A percentile compares a stretch with the other conserved stretches of the same genome.
Evolutionary conservation across 2,329 filamentous ascomycete genomes (phyloP).

Genomic region (Rutstroemia sp.): DNA sequence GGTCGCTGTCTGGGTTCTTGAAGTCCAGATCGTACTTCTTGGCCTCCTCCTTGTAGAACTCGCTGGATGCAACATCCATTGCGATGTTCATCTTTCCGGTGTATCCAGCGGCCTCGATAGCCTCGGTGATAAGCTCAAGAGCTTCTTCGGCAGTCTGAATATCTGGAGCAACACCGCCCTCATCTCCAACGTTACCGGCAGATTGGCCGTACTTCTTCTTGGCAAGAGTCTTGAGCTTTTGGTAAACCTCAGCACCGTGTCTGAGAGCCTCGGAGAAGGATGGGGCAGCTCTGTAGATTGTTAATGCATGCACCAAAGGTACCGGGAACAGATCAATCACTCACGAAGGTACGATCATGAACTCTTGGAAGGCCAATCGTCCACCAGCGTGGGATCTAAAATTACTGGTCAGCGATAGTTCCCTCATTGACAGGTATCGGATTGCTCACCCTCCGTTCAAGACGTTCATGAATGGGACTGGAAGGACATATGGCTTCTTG

Average conservation of each 20-base stretch:
- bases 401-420: slow-evolving; percentile 13
- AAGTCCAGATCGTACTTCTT: slow-evolving; percentile 99
- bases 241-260: slow-evolving; percentile 96
- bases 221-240: slow-evolving; percentile 90
- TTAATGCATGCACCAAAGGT: slow-evolving; percentile 7
- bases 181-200: slow-evolving; percentile 96
- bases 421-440: neutral
- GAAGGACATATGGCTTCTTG: slow-evolving; percentile 87
- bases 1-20: slow-evolving; percentile 98
- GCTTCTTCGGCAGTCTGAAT: slow-evolving; percentile 97
- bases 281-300: slow-evolving; percentile 57
- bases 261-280: slow-evolving; percentile 94
- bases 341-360: slow-evolving; percentile 86
- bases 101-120: slow-evolving; percentile 94
- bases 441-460: slow-evolving; percentile 58
- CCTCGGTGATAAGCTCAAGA: slow-evolving; percentile 87
- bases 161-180: slow-evolving; percentile 98
- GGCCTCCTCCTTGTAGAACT: slow-evolving; percentile 96
- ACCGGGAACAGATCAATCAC: slow-evolving; percentile 26
- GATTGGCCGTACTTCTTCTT: slow-evolving; percentile 99
- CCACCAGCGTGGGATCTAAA: slow-evolving; percentile 89
- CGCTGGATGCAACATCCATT: slow-evolving; percentile 98
- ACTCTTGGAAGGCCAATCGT: slow-evolving; percentile 90
- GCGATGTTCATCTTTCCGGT: slow-evolving; percentile 95
- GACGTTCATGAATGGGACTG: slow-evolving; percentile 91